Evolutionary conservation across 768 basidiomycete species (phyloP).

Genomic region (Crassisporium funariophilum): DNA sequence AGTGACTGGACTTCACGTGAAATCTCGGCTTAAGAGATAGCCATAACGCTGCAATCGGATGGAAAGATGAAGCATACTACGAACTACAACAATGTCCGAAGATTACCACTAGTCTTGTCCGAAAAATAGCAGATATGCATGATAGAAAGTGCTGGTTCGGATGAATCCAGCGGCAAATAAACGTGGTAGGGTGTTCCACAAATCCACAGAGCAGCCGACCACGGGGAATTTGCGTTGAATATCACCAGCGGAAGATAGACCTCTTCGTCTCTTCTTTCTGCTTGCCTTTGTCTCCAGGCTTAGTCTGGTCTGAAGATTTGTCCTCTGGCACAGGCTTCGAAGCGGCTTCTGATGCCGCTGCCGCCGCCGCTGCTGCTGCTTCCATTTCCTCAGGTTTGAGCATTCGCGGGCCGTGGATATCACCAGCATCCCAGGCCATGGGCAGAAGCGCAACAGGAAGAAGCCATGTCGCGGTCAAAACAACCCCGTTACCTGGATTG

Average conservation of each 20-base stretch:
- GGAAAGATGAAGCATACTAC: no score
- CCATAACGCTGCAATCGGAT: no score
- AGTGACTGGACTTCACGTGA: no score
- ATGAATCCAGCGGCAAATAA: no score
- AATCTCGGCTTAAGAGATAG: no score
- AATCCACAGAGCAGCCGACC: no score
- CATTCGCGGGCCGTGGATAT: slow-evolving; percentile 38
- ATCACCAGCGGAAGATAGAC: slow-evolving; percentile 27
- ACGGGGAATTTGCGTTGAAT: neutral
- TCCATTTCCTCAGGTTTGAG: slow-evolving; percentile 24
- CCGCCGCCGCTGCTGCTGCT: slow-evolving; percentile 13
- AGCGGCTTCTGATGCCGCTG: slow-evolving; percentile 12
- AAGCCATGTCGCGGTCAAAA: slow-evolving; percentile 82
- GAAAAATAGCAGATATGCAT: no score
- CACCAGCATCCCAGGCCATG: slow-evolving; percentile 67
- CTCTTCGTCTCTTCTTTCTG: slow-evolving; percentile 20
- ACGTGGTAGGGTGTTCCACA: neutral
- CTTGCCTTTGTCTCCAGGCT: slow-evolving; percentile 4
- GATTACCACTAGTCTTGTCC: no score
- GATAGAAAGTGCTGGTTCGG: no score
- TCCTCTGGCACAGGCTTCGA: no score
- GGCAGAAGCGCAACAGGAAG: slow-evolving; percentile 77
- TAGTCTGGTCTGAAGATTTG: no score
- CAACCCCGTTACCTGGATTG: slow-evolving; percentile 69
- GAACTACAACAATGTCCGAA: no score